Conservation (phyloP, 2,329 filamentous ascomycete species). For the Purpureocillium takamizusanense region DNA sequence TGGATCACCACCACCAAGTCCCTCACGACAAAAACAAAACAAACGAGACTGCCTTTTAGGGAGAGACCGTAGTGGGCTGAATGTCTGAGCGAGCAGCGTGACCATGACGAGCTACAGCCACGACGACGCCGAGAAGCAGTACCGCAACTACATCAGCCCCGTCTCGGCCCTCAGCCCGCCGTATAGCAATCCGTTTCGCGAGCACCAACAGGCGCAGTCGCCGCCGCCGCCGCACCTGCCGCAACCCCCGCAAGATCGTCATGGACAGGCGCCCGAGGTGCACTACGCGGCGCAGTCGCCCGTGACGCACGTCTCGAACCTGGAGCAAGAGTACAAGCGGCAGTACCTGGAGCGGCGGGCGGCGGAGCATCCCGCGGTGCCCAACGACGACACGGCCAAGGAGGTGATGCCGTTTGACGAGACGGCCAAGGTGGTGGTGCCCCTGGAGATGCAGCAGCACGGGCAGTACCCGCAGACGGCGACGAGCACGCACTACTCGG, state of each 20-base stretch:
- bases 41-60: too few species aligned
- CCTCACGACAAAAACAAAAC: too few species aligned
- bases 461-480: neutral
- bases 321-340: slow-evolving; percentile 5
- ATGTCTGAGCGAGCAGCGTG: too few species aligned
- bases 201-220: too few species aligned
- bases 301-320: neutral
- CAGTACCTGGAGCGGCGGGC: slow-evolving; percentile 3
- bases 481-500: neutral
- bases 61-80: too few species aligned
- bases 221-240: neutral
- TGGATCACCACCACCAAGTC: too few species aligned
- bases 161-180: neutral
- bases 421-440: neutral
- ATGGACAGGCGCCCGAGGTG: slow-evolving; percentile 3
- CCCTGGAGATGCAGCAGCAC: neutral
- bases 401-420: slow-evolving; percentile 1
- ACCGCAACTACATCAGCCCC: neutral
- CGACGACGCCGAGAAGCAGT: too few species aligned
- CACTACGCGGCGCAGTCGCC: neutral
- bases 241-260: too few species aligned
- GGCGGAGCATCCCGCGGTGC: neutral
- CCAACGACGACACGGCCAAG: slow-evolving; percentile 3
- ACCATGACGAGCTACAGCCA: too few species aligned
- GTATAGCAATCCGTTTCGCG: neutral